phyloP scores from a whole-genome alignment of 2,329 filamentous ascomycete genomes.

The Diaporthe sp. region DNA sequence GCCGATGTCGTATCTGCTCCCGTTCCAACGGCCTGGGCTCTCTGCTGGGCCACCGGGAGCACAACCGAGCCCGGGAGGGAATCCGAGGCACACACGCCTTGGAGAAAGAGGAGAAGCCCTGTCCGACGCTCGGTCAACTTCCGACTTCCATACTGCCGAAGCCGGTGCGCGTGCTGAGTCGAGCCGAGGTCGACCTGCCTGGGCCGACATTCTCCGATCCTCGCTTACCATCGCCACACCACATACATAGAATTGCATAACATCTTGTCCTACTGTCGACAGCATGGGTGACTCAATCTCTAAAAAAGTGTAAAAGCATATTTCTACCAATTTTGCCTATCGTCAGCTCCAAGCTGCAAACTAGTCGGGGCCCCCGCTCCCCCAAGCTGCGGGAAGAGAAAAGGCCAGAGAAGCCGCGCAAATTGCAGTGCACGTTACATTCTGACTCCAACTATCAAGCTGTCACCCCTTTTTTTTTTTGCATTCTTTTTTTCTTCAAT shows the following conservation, averaged over 20 bases:
- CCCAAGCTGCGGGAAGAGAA: background rate
- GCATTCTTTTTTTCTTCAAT: background rate
- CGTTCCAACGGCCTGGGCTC: conserved; percentile 20
- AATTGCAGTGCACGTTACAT: conserved; percentile 1
- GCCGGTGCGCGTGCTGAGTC: conserved; percentile 7
- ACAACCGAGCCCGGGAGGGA: conserved; percentile 6
- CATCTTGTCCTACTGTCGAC: background rate
- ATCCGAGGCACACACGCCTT: conserved; percentile 7
- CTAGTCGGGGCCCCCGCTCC: background rate
- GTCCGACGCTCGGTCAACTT: conserved; percentile 29
- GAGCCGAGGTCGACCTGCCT: conserved; percentile 35
- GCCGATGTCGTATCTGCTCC: conserved; percentile 39
- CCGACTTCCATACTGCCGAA: conserved; percentile 40
- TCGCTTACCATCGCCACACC: conserved; percentile 5
- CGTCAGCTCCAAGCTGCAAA: background rate
- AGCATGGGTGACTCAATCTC: background rate
- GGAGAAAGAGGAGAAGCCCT: background rate
- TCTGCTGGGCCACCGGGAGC: background rate
- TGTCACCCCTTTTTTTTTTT: background rate
- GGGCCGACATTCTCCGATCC: conserved; percentile 34
- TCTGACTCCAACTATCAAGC: background rate
- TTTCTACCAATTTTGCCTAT: conserved; percentile 36
- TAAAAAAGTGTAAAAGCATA: background rate
- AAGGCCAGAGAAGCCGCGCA: background rate
- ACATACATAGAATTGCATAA: background rate